Base-by-base conservation (phyloP, 805 yeast genomes). In the Kazachstania martiniae region DNA sequence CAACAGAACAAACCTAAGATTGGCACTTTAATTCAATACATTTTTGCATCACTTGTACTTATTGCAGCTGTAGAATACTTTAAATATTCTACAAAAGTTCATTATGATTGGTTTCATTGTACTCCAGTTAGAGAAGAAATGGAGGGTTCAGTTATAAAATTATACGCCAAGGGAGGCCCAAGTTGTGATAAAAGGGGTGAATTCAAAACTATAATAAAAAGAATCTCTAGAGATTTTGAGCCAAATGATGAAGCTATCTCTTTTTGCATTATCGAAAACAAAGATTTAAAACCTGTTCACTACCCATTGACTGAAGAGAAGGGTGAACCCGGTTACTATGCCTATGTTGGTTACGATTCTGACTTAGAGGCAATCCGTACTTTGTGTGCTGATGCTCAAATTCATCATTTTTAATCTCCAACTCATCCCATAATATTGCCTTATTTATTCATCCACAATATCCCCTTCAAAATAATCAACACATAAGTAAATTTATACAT, bases 81-180 rank as follows among this genome's bases (percentile, higher is more conserved):
- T 49, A 64, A 64, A 39, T 61, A 59, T 32, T 41, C 58, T 13
- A 62, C 68, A 2, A 53, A 49, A 37, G 45, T 51, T 22, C 53
- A 62, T 38, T 64, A 64, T 34, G 68, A 64, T 18, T 62, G 65
- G 66, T 60, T 64, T 42, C 69, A 64, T 34, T 64, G 69, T 37
- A 62, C 66, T 9, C 59, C 65, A 10, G 34, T 42, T 5, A 40
- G 47, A 8, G 49, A 51, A 16, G 33, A 40, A 12, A 28, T 48
- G 9, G 36, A 37, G 8, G 30, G 37, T 8, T 38, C 51, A 4
- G 53, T 59, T 2, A 49, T 58, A 8, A 53, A 52, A 28, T 38
- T 60, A 19, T 58, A 49, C 35, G 58, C 67, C 6, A 44, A 49
- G 14, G 69, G 69, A 27, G 68, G 69, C 1, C 61, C 65, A 23